Conservation (phyloP, 441 rosid species). For the Corymbia citriodora region DNA sequence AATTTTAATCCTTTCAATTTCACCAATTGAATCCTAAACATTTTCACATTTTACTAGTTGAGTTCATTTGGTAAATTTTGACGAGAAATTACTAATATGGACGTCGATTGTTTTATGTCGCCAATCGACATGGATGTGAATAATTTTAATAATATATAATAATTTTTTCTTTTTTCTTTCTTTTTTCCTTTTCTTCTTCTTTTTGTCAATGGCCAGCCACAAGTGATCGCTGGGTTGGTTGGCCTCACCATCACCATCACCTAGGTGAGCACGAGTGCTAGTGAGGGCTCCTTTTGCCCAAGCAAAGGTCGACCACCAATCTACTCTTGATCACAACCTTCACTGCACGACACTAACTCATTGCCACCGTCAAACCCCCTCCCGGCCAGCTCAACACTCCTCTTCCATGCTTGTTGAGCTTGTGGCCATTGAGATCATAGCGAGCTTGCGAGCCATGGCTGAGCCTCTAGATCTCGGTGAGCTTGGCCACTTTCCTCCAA, state of each 20-base stretch:
- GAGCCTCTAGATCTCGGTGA: rapidly evolving
- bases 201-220: neutral
- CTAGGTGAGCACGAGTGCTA: rapidly evolving
- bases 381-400: neutral
- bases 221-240: neutral
- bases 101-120: too few species aligned
- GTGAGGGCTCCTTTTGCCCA: neutral
- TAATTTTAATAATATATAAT: too few species aligned
- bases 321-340: neutral
- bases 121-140: rapidly evolving
- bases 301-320: neutral
- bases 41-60: neutral
- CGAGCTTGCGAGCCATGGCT: neutral
- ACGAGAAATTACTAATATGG: neutral
- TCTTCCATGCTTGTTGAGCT: neutral
- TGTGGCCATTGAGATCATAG: neutral
- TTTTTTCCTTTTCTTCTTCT: neutral
- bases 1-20: rapidly evolving
- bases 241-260: neutral
- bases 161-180: too few species aligned
- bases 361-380: rapidly evolving
- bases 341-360: neutral
- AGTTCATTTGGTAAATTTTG: too few species aligned
- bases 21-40: rapidly evolving
- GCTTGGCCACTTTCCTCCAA: neutral